Conservation (phyloP, 2,329 filamentous ascomycete genomes). For the Diplodia corticola region DNA sequence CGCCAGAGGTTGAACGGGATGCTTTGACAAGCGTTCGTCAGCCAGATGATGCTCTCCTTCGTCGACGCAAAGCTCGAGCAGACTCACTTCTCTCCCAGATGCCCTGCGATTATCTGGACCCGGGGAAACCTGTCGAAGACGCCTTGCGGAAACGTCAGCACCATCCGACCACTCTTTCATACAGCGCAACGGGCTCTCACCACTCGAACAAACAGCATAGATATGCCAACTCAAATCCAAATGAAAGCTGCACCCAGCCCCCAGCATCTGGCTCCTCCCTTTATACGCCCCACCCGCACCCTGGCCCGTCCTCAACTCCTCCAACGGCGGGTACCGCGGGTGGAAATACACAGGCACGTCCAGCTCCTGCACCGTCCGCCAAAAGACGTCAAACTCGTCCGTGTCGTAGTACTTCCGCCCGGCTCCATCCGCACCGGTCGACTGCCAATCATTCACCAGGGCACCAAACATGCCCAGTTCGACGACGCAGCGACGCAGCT, state of each 20-base stretch:
- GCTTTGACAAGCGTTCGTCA: background rate
- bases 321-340: conserved; percentile 31
- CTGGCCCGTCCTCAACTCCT: background rate
- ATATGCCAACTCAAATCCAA: conserved; percentile 50
- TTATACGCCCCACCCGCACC: background rate
- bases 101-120: conserved; percentile 47
- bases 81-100: conserved; percentile 43
- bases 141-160: conserved; percentile 28
- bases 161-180: no score
- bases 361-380: conserved; percentile 34
- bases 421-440: conserved; percentile 31
- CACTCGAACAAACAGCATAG: conserved; percentile 44
- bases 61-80: background rate
- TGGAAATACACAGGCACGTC: conserved; percentile 39
- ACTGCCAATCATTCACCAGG: conserved; percentile 49
- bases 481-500: conserved; percentile 33
- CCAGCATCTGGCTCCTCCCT: conserved; percentile 31
- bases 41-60: background rate
- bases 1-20: conserved; percentile 47
- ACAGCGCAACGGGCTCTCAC: no score
- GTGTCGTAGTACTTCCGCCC: conserved; percentile 37
- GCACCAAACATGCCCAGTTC: conserved; percentile 61
- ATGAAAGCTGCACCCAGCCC: conserved; percentile 39
- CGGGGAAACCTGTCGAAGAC: conserved; percentile 46
- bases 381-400: conserved; percentile 35